phyloP scores from a whole-genome alignment of 805 yeast species.

The Ogataea kodamae region DNA sequence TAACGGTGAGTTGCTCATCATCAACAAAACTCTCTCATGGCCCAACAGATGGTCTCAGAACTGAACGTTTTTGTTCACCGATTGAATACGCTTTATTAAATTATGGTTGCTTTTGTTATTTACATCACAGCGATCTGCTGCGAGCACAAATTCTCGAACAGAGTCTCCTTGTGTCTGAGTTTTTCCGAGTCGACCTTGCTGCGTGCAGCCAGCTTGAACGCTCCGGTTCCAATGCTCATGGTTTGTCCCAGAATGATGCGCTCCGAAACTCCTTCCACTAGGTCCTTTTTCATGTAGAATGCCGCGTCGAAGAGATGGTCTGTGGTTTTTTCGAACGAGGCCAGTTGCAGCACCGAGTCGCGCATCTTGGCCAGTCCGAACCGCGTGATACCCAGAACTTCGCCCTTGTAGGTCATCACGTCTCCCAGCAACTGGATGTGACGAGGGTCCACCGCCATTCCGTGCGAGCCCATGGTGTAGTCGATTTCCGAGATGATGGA shows the following conservation, averaged over 20 bases:
- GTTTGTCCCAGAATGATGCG: conserved; percentile 97
- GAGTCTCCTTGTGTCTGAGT: conserved; percentile 38
- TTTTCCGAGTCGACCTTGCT: conserved; percentile 40
- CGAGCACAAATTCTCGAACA: conserved; percentile 44
- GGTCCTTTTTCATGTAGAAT: conserved; percentile 93
- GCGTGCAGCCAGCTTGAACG: conserved; percentile 77
- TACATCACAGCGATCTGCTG: conserved; percentile 4
- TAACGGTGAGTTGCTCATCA: conserved; percentile 45
- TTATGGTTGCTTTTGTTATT: conserved; percentile 5
- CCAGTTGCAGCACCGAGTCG: conserved; percentile 94
- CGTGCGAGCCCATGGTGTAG: conserved; percentile 97
- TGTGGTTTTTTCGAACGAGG: conserved; percentile 96
- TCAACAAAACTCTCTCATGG: conserved; percentile 36
- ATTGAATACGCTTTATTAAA: too few species aligned
- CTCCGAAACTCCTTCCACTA: conserved; percentile 96
- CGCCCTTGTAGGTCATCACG: conserved; percentile 98
- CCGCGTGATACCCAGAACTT: conserved; percentile 95
- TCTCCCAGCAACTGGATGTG: conserved; percentile 96
- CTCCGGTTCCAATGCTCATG: conserved; percentile 96
- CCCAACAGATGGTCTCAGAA: conserved; percentile 35
- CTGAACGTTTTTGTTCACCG: too few species aligned
- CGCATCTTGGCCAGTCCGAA: conserved; percentile 98
- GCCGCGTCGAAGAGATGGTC: conserved; percentile 98
- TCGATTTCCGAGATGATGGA: conserved; percentile 93
- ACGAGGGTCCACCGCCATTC: conserved; percentile 99